Percentiles rank a stretch among this genome's conserved stretches.
Evolutionary conservation across 225 moss, liverwort and hornwort species (phyloP).

Genomic region (Bryum argenteum): DNA sequence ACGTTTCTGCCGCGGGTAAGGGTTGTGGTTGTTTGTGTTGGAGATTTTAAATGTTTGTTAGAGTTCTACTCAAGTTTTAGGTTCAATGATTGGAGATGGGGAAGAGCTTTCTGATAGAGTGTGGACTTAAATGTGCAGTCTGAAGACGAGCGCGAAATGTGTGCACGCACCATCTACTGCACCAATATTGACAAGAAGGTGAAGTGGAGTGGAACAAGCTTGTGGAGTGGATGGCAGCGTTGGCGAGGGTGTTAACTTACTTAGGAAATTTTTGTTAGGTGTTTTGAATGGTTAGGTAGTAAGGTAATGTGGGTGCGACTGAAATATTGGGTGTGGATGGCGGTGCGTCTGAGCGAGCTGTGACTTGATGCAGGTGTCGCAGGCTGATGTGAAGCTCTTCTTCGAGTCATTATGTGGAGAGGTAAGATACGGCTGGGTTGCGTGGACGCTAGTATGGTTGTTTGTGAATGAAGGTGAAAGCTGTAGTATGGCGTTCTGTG

Average conservation of each 20-base stretch:
- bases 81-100: too few species aligned
- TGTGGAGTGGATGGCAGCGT: background rate
- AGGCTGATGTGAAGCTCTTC: conserved; percentile 99
- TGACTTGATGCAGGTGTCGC: conserved; percentile 94
- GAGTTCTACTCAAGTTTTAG: background rate
- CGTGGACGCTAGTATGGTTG: background rate
- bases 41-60: background rate
- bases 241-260: background rate
- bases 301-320: background rate
- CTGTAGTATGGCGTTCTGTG: background rate
- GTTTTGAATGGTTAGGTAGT: background rate
- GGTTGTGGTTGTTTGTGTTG: too few species aligned
- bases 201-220: conserved; percentile 60
- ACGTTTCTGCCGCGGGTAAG: conserved; percentile 72
- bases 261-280: background rate
- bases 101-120: conserved; percentile 7
- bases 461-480: background rate
- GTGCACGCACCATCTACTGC: conserved; percentile 89
- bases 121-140: conserved; percentile 53
- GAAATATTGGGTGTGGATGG: background rate
- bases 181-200: conserved; percentile 99
- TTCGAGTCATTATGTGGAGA: conserved; percentile 96
- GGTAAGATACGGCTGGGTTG: conserved; percentile 11
- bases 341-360: conserved; percentile 58
- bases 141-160: conserved; percentile 94